Base-by-base conservation (phyloP, 345 rosid species). In the Salix koriyanagi region DNA sequence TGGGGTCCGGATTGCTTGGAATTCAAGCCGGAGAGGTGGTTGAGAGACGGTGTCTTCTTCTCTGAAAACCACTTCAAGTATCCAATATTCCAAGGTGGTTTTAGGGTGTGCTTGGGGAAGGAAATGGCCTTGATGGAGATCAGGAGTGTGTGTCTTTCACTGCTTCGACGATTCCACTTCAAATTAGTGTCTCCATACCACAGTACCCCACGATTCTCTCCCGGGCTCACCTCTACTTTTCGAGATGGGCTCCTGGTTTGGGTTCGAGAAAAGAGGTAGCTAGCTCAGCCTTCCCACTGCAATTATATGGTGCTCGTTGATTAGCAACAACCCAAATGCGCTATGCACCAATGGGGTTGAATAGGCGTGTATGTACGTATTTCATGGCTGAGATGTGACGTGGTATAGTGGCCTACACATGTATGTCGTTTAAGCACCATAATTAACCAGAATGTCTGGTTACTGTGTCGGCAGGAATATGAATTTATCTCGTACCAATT, bases 11-110 rank as follows among this genome's bases (percentile, higher is more conserved):
- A 91, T 80, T 90, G 88, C 86, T 50, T 80, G 41, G 91, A 91
- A 64, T 92, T 86, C 85, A 90, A 83, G 81, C 97, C 97, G 0
- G 94, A 88, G 54, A 85, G 97, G 54, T 92, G 97, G 97, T 80
- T 92, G 67, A 80, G 76, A 69, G 77, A 70, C 11, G 89, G 92
- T 0, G 60, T 76, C 26, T 92, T 87, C 78, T 64, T 11, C 7
- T 79, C 89, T 0, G 90, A 87, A 73, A 91, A 86, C 73, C 90
- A 91, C 14, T 83, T 79, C 28, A 91, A 87, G 78, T 92, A 91
- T 67, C 97, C 97, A 12, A 83, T 92, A 72, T 92, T 90, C 36
- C 97, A 92, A 52, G 94, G 88, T 2, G 97, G 97, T 2, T 72
- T 77, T 52, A 86, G 97, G 87, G 90, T 84, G 28, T 92, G 97